These are phyloP conservation scores for Ascochyta koolunga DNA, from an alignment of 2,329 filamentous ascomycete genomes.

Conservation along the genomic window DNA sequence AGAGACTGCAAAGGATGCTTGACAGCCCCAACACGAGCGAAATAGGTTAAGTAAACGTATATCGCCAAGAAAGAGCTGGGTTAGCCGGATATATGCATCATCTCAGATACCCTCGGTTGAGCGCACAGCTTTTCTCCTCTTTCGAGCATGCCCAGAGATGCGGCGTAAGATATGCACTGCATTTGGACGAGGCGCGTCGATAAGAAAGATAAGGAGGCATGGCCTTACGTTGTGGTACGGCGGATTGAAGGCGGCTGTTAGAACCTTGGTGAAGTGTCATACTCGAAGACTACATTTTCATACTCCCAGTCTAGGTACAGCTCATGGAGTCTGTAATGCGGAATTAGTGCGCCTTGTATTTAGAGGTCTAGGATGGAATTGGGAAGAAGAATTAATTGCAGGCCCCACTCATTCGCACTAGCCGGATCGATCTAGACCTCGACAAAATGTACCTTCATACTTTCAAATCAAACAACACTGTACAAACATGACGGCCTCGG, in stretches of 20 bases:
- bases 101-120: conserved; percentile 13
- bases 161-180: conserved; percentile 30
- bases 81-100: conserved; percentile 4
- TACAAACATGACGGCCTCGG: conserved; percentile 22
- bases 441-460: conserved; percentile 10
- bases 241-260: not conserved
- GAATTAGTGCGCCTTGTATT: not conserved
- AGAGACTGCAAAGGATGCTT: not conserved
- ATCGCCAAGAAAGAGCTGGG: not conserved
- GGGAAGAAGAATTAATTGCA: not conserved
- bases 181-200: conserved; percentile 11
- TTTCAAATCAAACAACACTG: conserved; percentile 1
- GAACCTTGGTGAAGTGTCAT: not conserved
- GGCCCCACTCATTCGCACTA: conserved; percentile 17
- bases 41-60: not conserved
- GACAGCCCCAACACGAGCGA: too few species aligned
- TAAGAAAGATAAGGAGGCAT: conserved; percentile 22
- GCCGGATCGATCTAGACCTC: conserved; percentile 10
- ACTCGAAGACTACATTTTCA: not conserved
- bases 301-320: not conserved
- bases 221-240: not conserved
- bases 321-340: too few species aligned
- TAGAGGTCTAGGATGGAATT: not conserved
- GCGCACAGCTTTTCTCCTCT: conserved; percentile 7
- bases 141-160: conserved; percentile 21